Base-by-base conservation (phyloP, 1,139 yeast genomes). In the Hyphopichia wangnamkhiaoensis region DNA sequence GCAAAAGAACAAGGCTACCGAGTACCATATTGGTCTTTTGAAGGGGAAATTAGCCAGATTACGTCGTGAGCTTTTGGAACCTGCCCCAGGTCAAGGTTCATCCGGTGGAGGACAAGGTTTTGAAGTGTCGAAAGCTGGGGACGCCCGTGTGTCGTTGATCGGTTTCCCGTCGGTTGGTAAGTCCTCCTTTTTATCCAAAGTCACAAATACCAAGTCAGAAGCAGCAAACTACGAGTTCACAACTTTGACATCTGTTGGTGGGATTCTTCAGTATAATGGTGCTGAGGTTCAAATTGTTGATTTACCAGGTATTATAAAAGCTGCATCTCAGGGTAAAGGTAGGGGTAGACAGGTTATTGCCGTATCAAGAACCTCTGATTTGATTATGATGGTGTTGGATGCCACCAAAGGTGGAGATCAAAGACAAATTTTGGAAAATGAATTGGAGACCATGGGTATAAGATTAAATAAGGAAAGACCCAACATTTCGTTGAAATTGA, bases 151-250 rank as follows among this genome's bases (percentile, higher is more conserved):
- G 1, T 95, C 95, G 14, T 71, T 93, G 40, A 91, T 93, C 63
- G 98, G 98, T 37, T 93, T 91, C 62, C 98, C 98, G 9, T 90
- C 97, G 3, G 98, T 93, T 19, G 98, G 98, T 61, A 93, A 93
- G 59, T 90, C 97, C 1, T 88, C 96, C 1, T 79, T 93, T 49
- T 71, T 93, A 43, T 82, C 88, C 17, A 82, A 88, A 57, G 87
- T 93, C 40, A 93, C 98, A 32, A 86, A 86, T 53, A 93, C 98
- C 4, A 88, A 89, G 61, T 86, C 96, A 1, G 98, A 90, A 59
- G 87, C 95, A 38, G 98, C 98, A 12, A 87, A 83, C 43, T 93
- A 93, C 57, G 95, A 95, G 40, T 93, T 93, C 74, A 93, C 98
- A 4, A 93, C 98, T 0, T 75, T 93, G 60, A 93, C 98, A 0